These are phyloP conservation scores for Hevea brasiliensis DNA, from an alignment of 345 rosid genomes.

Conservation along the genomic window DNA sequence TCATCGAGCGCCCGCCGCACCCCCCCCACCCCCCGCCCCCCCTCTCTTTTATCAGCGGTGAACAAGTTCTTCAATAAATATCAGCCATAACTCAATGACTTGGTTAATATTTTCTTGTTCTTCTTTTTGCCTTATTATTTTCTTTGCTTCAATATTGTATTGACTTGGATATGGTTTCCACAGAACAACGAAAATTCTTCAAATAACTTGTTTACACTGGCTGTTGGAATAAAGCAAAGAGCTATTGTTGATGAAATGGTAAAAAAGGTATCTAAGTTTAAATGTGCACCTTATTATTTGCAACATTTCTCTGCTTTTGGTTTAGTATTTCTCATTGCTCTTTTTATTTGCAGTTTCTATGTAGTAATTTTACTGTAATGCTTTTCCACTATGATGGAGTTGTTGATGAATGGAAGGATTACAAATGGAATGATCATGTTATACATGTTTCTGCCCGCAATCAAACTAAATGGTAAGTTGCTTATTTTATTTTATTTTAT, in stretches of 20 bases:
- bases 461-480: constrained; percentile 83
- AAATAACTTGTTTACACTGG: constrained; percentile 43
- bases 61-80: no score
- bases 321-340: background rate
- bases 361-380: constrained; percentile 62
- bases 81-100: no score
- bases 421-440: constrained; percentile 55
- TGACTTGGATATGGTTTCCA: constrained; percentile 9
- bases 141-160: background rate
- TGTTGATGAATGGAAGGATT: constrained; percentile 74
- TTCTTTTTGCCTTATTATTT: background rate
- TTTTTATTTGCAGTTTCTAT: constrained; percentile 55
- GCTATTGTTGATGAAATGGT: constrained; percentile 55
- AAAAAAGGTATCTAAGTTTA: constrained; percentile 37
- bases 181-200: constrained; percentile 33
- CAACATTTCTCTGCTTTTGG: background rate
- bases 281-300: background rate
- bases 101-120: background rate
- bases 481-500: no score
- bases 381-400: constrained; percentile 91
- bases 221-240: constrained; percentile 64
- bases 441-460: constrained; percentile 73
- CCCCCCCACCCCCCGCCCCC: no score
- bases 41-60: no score
- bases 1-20: no score